phyloP scores from a whole-genome alignment of 2,329 filamentous ascomycete species.

The Cadophora luteo-olivacea region DNA sequence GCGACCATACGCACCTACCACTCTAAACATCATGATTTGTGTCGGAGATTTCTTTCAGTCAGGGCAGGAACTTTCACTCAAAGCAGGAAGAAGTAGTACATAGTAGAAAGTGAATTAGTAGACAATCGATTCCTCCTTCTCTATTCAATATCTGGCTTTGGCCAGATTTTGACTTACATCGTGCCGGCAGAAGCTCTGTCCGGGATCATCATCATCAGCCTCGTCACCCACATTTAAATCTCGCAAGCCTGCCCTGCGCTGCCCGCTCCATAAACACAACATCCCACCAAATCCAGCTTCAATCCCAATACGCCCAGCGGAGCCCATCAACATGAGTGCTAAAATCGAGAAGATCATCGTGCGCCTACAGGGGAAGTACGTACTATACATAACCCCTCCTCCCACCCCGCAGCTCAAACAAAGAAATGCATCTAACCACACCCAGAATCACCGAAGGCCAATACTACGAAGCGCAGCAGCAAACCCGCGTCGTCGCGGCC shows the following conservation, averaged over 20 bases:
- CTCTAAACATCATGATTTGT: no score
- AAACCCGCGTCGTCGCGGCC: slow-evolving; percentile 92
- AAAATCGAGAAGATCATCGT: slow-evolving; percentile 76
- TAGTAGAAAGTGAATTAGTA: no score
- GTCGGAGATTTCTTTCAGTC: no score
- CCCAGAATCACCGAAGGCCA: slow-evolving; percentile 84
- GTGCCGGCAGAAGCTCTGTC: no score
- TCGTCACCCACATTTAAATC: not conserved
- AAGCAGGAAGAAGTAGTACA: no score
- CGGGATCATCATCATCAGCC: not conserved
- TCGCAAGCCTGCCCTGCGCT: slow-evolving; percentile 9
- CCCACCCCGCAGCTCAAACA: not conserved
- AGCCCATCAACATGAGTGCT: slow-evolving; percentile 47
- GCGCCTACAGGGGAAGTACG: slow-evolving; percentile 78
- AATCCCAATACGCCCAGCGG: not conserved
- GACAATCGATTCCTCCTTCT: no score
- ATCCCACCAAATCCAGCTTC: not conserved
- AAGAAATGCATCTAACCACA: slow-evolving; percentile 22
- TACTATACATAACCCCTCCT: no score
- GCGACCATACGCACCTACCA: no score
- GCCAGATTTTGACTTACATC: no score
- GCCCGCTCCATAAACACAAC: not conserved
- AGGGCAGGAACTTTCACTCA: no score
- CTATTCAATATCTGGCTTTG: no score
- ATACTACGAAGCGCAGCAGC: slow-evolving; percentile 98